Base-by-base conservation (phyloP, 2,329 filamentous ascomycete species). In the Aspergillus ochraceoroseus region DNA sequence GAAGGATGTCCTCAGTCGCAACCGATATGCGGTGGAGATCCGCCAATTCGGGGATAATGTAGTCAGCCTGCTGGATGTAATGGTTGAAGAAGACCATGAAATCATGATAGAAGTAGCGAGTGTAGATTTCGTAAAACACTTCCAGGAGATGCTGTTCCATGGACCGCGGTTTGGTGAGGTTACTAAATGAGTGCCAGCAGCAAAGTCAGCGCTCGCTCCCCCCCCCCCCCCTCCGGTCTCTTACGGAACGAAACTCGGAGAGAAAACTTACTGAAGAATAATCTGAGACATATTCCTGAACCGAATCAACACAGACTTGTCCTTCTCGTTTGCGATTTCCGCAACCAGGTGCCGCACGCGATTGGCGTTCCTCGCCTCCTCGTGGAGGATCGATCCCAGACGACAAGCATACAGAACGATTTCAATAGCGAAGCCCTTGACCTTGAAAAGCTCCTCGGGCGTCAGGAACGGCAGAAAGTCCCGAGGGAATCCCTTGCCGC, bases 121-220 rank as follows among this genome's bases (percentile, higher is more conserved):
- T 56, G 29, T 51, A 62, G 2, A 62, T 38, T 5, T 55, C 45
- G 19, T 51, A 37, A 29, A 54, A 55, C 27, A 52, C 22, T 13
- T 32, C 17, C 1, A 62, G 49, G 3, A 61, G 45, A 4, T 20
- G 36, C 4, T 48, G 38, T 32, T 61, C 59, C 11, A 49, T 25
- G 5, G 27, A 12, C 7, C 44, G 49, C 1, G 55, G 48, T 18
- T 51, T 54, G 9, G 44, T 44, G 19, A 59, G 42, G 20, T 47
- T 41, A 5, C 53, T 60, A 5, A n/a, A n/a, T n/a, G n/a, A n/a
- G n/a, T n/a, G n/a, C n/a, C n/a, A n/a, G n/a, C n/a, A n/a, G n/a
- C n/a, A n/a, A 29, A 15, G 34, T 44, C 32, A 34, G 31, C 9
- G n/a, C n/a, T n/a, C n/a, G n/a, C n/a, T n/a, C n/a, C n/a, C n/a